Conservation (phyloP, 2,329 filamentous ascomycete species). For the Lasiodiplodia sp. region DNA sequence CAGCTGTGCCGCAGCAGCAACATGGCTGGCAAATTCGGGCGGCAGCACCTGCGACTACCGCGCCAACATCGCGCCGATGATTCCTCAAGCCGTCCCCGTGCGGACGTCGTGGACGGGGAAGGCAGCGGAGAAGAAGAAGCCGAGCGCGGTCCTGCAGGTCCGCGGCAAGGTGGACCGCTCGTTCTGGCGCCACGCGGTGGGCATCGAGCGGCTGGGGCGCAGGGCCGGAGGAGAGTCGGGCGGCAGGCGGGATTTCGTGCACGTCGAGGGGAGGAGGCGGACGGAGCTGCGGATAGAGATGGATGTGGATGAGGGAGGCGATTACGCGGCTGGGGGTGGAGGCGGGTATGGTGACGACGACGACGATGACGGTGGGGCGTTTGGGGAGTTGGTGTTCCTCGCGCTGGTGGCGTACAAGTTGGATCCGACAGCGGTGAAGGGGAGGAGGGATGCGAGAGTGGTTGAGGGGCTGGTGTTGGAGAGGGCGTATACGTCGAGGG, state of each 20-base stretch:
- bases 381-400: not conserved
- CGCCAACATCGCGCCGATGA: not conserved
- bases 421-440: too few species aligned
- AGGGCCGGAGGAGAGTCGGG: not conserved
- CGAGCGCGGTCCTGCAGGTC: not conserved
- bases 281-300: not conserved
- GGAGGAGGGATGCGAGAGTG: not conserved
- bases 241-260: not conserved
- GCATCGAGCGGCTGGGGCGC: not conserved
- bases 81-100: not conserved
- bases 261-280: not conserved
- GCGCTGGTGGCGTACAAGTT: not conserved
- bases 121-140: too few species aligned
- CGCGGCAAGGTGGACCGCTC: conserved; percentile 4
- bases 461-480: not conserved
- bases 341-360: not conserved
- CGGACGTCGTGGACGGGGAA: too few species aligned
- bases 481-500: not conserved
- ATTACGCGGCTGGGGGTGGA: not conserved
- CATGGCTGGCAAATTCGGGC: not conserved
- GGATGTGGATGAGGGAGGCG: not conserved
- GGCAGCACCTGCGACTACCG: not conserved
- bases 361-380: not conserved
- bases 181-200: not conserved
- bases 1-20: not conserved